Conservation (phyloP, 805 yeast genomes). For the Pichia deserticola region DNA sequence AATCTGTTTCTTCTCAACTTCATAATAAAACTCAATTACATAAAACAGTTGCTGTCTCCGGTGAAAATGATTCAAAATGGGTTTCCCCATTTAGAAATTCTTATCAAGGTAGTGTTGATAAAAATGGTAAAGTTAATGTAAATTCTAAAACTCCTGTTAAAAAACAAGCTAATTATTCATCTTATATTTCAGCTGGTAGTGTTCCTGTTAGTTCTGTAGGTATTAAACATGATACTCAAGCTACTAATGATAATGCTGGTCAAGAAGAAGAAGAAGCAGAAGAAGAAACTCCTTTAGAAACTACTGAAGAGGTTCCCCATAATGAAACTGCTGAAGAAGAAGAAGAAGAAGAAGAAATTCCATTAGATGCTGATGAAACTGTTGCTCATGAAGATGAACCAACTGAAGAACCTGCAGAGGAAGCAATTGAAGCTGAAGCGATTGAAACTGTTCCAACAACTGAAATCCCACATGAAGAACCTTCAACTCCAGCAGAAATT, state of each 20-base stretch:
- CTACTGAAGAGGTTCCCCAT: neutral
- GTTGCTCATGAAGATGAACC: conserved; percentile 1
- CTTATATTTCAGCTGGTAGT: conserved; percentile 7
- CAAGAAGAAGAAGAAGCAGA: neutral
- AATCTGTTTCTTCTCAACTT: neutral
- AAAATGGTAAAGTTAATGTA: neutral
- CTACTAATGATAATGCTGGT: no score
- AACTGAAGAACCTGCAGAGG: conserved; percentile 7
- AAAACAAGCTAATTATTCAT: conserved; percentile 7
- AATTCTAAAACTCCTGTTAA: neutral
- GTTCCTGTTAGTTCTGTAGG: conserved; percentile 2
- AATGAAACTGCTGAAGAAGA: neutral
- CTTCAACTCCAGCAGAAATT: neutral
- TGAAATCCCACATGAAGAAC: conserved; percentile 7
- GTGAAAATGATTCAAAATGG: conserved; percentile 12
- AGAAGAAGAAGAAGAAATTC: neutral
- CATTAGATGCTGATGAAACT: conserved; percentile 4
- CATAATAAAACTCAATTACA: conserved; percentile 4
- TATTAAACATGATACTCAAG: neutral
- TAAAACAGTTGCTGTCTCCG: conserved; percentile 2
- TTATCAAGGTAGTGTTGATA: no score
- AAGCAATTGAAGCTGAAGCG: conserved; percentile 9
- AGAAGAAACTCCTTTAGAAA: neutral
- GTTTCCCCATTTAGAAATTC: conserved; percentile 25
- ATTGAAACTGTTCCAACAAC: conserved; percentile 10